Evolutionary conservation across 202 grass and related monocot species (phyloP).

Genomic region (Dendrocalamus latiflorus): DNA sequence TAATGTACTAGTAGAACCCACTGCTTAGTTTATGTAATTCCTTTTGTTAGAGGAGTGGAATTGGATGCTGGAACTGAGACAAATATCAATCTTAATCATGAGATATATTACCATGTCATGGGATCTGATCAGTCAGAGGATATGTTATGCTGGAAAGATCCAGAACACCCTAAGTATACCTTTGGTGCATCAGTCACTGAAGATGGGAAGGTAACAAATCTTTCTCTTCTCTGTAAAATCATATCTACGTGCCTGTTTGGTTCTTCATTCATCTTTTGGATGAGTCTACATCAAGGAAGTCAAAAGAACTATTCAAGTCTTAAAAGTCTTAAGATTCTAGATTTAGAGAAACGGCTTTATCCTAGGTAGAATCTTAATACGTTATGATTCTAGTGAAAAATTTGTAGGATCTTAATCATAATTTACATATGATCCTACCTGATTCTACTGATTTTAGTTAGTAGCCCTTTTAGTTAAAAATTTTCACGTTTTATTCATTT

Average conservation of each 20-base stretch:
- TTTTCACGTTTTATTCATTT: background rate
- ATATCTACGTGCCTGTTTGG: background rate
- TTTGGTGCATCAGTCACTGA: conserved; percentile 60
- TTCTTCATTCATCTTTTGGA: background rate
- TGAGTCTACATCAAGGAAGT: background rate
- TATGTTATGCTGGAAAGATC: conserved; percentile 95
- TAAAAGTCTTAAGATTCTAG: background rate
- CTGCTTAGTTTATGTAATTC: conserved; percentile 11
- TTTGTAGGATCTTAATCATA: background rate
- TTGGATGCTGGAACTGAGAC: conserved; percentile 90
- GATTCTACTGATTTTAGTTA: background rate
- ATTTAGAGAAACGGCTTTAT: background rate
- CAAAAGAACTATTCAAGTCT: background rate
- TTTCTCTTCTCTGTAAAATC: background rate
- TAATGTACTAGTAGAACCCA: background rate
- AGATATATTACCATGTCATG: conserved; percentile 87
- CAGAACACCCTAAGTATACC: conserved; percentile 69
- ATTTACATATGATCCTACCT: background rate
- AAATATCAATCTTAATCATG: conserved; percentile 89
- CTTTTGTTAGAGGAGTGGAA: conserved; percentile 36
- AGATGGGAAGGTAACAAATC: conserved; percentile 66
- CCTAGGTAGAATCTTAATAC: background rate
- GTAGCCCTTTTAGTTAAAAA: background rate
- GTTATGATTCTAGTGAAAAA: background rate
- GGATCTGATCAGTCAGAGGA: conserved; percentile 85